These are phyloP conservation scores for Crithidia expoeki DNA, from an alignment of 208 protist genomes.

Conservation along the genomic window DNA sequence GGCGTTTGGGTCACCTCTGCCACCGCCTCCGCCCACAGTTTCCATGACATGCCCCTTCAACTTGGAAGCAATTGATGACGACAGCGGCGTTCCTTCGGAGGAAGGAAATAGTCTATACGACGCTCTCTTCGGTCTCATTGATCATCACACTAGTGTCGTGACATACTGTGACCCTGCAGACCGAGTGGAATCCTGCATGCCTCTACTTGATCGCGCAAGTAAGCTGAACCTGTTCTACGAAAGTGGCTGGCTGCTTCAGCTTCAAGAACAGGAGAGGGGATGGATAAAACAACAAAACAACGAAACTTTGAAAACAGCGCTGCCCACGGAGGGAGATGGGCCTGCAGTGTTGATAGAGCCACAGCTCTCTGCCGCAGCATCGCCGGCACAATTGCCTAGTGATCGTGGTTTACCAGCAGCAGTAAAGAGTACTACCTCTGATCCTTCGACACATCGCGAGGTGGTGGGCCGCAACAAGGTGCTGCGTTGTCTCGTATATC, in stretches of 20 bases:
- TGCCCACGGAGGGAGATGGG: no score
- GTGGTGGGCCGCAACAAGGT: conserved; percentile 49
- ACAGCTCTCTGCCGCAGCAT: no score
- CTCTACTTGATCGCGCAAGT: conserved; percentile 42
- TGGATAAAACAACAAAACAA: conserved; percentile 17
- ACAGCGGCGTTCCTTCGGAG: not conserved
- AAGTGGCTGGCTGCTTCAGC: conserved; percentile 44
- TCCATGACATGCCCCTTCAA: conserved; percentile 27
- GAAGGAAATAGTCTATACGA: conserved; percentile 4
- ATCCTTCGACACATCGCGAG: conserved; percentile 29
- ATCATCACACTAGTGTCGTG: conserved; percentile 41
- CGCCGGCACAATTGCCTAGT: no score
- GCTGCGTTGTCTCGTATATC: conserved; percentile 41
- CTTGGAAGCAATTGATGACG: not conserved
- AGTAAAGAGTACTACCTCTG: no score
- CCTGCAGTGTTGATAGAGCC: no score
- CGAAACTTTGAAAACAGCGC: no score
- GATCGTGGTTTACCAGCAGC: no score
- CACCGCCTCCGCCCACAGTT: conserved; percentile 22
- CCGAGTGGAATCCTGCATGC: conserved; percentile 42
- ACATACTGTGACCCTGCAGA: conserved; percentile 41
- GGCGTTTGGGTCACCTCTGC: no score
- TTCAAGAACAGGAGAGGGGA: conserved; percentile 22
- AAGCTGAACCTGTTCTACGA: conserved; percentile 41
- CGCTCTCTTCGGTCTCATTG: conserved; percentile 51